A percentile compares a stretch with the other conserved stretches of the same genome.
These are phyloP conservation scores for Pythium scleroteichum DNA, from an alignment of 352 stramenopile genomes.

Conservation along the genomic window DNA sequence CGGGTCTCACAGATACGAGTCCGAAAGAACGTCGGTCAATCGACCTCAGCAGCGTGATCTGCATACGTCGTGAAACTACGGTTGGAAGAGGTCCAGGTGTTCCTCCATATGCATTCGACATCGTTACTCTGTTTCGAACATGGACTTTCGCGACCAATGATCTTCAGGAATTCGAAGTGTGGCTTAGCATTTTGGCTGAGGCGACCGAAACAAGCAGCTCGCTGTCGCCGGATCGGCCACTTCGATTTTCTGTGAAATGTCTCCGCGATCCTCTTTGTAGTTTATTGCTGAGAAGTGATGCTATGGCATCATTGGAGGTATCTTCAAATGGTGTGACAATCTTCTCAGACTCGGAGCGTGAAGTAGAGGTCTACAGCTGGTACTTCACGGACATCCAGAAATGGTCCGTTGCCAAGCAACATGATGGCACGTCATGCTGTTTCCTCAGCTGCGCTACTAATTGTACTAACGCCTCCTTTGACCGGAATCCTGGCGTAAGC, in stretches of 20 bases:
- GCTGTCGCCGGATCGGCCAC: slow-evolving; percentile 45
- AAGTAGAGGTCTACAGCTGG: slow-evolving; percentile 61
- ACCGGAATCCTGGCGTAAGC: background rate
- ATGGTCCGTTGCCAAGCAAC: slow-evolving; percentile 64
- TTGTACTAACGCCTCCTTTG: background rate
- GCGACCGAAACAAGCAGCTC: slow-evolving; percentile 58
- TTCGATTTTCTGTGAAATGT: slow-evolving; percentile 54
- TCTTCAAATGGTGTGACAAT: slow-evolving; percentile 61
- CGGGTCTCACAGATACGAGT: slow-evolving; percentile 40
- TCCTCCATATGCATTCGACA: slow-evolving; percentile 51
- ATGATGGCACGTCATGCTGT: slow-evolving; percentile 53
- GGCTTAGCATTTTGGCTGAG: slow-evolving; percentile 56
- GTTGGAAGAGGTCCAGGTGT: slow-evolving; percentile 16
- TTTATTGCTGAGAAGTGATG: slow-evolving; percentile 40
- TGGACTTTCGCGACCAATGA: slow-evolving; percentile 68
- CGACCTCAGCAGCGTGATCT: slow-evolving; percentile 65
- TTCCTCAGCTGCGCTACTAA: slow-evolving; percentile 45
- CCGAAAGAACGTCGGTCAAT: slow-evolving; percentile 64
- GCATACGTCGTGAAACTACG: slow-evolving; percentile 55
- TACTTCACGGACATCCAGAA: slow-evolving; percentile 84
- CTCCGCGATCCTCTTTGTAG: slow-evolving; percentile 34
- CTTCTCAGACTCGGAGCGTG: slow-evolving; percentile 39
- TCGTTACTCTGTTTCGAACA: slow-evolving; percentile 73
- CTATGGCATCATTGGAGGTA: slow-evolving; percentile 53
- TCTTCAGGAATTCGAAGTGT: slow-evolving; percentile 51